Conservation (phyloP, 345 rosid species). For the Camelina laxa region DNA sequence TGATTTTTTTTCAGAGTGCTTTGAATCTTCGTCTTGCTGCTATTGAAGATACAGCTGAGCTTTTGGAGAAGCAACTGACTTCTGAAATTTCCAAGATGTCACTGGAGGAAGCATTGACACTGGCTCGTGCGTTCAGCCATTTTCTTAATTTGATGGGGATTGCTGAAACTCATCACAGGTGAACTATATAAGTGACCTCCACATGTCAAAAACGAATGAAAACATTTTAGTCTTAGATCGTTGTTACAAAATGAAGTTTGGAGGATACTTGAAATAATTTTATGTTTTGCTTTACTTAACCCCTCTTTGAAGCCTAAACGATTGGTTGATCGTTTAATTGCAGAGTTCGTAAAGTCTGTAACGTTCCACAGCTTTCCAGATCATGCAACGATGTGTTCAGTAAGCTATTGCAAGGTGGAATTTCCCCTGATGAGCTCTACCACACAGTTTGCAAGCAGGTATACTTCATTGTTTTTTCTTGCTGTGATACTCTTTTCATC, state of each 20-base stretch:
- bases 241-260: constrained; percentile 1
- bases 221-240: background rate
- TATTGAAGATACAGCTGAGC: constrained; percentile 78
- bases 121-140: constrained; percentile 91
- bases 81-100: constrained; percentile 79
- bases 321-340: constrained; percentile 32
- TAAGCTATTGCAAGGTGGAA: constrained; percentile 78
- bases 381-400: constrained; percentile 86
- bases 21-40: constrained; percentile 82
- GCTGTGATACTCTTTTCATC: constrained; percentile 2
- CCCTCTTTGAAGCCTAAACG: background rate
- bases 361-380: constrained; percentile 60
- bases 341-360: constrained; percentile 79
- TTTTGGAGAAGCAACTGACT: constrained; percentile 81
- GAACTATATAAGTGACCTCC: background rate
- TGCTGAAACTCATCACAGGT: constrained; percentile 97
- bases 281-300: constrained; percentile 12
- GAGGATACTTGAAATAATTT: background rate
- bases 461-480: constrained; percentile 10
- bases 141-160: constrained; percentile 91
- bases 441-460: constrained; percentile 92
- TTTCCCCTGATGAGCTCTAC: constrained; percentile 77
- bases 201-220: background rate
- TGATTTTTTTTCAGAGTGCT: constrained; percentile 65
- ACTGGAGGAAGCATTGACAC: constrained; percentile 80